These are phyloP conservation scores for Gomphus sp. DNA, from an alignment of 1,284 basidiomycete genomes.

Conservation along the genomic window DNA sequence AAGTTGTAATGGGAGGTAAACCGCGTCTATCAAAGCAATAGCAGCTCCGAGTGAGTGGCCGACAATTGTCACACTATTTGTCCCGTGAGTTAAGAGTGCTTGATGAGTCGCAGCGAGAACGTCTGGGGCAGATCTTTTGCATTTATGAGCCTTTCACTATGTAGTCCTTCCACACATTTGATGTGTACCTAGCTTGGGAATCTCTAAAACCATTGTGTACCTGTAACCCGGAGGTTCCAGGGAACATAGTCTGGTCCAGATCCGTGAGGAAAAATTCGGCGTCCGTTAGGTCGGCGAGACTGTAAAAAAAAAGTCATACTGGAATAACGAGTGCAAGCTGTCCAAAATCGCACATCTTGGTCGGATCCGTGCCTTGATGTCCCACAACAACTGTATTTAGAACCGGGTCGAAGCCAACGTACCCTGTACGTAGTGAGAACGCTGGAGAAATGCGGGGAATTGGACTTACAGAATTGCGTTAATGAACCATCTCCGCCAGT, in stretches of 20 bases:
- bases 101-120: slow-evolving; percentile 41
- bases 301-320: slow-evolving; percentile 19
- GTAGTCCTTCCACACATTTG: not conserved
- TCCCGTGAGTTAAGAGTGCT: slow-evolving; percentile 28
- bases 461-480: slow-evolving; percentile 38
- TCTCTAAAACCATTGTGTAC: slow-evolving; percentile 51
- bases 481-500: slow-evolving; percentile 49
- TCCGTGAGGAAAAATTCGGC: slow-evolving; percentile 30
- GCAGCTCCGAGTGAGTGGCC: slow-evolving; percentile 43
- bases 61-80: slow-evolving; percentile 36
- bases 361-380: slow-evolving; percentile 24
- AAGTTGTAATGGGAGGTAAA: slow-evolving; percentile 29
- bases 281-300: slow-evolving; percentile 45
- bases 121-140: slow-evolving; percentile 33
- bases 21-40: slow-evolving; percentile 37
- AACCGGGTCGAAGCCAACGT: slow-evolving; percentile 25
- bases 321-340: slow-evolving; percentile 15
- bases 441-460: not conserved
- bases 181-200: slow-evolving; percentile 38
- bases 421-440: slow-evolving; percentile 19
- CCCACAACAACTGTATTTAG: slow-evolving; percentile 23
- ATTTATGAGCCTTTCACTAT: no score
- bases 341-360: slow-evolving; percentile 16
- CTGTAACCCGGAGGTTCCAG: slow-evolving; percentile 38
- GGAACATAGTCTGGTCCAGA: slow-evolving; percentile 44